Percentiles rank a stretch among this genome's conserved stretches.
These are phyloP conservation scores for Tympanopsis confertula DNA, from an alignment of 2,329 filamentous ascomycete genomes.

Conservation along the genomic window DNA sequence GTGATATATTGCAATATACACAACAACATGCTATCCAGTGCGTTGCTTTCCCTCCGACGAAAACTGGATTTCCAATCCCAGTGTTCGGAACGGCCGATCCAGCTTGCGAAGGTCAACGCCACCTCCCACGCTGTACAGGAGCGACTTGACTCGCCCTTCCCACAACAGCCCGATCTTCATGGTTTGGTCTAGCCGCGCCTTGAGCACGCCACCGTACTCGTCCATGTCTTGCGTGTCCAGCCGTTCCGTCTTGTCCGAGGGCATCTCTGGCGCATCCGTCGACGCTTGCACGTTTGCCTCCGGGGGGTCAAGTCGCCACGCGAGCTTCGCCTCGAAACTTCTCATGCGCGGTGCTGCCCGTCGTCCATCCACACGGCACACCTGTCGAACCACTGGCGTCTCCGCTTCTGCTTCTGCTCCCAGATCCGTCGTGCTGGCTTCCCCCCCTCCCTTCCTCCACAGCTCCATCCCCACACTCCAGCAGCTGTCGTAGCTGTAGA, in stretches of 20 bases:
- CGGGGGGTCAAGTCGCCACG: constrained; percentile 31
- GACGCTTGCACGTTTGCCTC: constrained; percentile 4
- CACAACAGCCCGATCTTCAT: constrained; percentile 77
- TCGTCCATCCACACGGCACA: no score
- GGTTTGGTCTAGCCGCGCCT: constrained; percentile 80
- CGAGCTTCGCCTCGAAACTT: constrained; percentile 41
- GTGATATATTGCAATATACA: no score
- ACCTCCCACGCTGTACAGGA: constrained; percentile 83
- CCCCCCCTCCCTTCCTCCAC: constrained; percentile 57
- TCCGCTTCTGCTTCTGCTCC: constrained; percentile 6
- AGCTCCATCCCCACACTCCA: constrained; percentile 86
- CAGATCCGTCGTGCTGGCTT: constrained; percentile 10
- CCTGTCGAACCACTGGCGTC: not conserved
- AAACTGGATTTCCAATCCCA: constrained; percentile 73
- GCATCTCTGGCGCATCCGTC: constrained; percentile 6
- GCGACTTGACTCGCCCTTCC: constrained; percentile 85
- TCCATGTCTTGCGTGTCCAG: constrained; percentile 30
- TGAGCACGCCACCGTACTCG: constrained; percentile 74
- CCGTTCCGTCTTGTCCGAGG: not conserved
- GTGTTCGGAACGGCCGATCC: constrained; percentile 65
- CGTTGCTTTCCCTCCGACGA: no score
- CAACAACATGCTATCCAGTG: no score
- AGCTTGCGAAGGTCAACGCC: constrained; percentile 68
- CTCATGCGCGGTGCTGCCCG: constrained; percentile 17
- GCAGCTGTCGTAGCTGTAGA: constrained; percentile 95